Base-by-base conservation (phyloP, 306 rosid species). In the Potentilla sterilis region DNA sequence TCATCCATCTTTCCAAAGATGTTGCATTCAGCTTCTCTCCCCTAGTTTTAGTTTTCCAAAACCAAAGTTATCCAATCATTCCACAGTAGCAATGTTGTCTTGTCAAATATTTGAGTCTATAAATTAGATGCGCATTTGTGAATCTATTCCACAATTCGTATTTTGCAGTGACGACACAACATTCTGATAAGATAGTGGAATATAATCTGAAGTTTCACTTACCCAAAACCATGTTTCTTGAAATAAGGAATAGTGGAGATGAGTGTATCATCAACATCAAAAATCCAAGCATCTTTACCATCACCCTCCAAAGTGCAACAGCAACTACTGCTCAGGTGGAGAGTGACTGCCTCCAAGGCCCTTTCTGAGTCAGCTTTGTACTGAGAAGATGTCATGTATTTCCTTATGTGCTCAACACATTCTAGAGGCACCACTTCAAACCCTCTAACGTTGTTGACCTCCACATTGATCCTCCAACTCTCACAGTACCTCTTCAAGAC, bases 381-480 rank as follows among this genome's bases (percentile, higher is more conserved):
- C 66, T 86, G 88, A 2, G 86, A 79, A 16, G 88, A 87, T 7
- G 82, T 82, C 89, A 86, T 86, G 79, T 88, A 84, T 32, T 88
- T 86, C 81, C 76, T 78, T 65, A 90, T 81, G 67, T 80, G 58
- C 37, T 46, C 65, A 24, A 88, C 93, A 67, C 96, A 87, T 79
- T 90, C 90, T 78, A 88, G 86, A 32, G 90, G 91, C 74, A 88
- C 94, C 48, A 84, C 85, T 21, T 70, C 86, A 74, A 89, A 85
- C 0, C 67, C 83, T 61, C 82, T 87, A 9, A 87, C 72, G 83
- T 82, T 87, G 85, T 87, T 82, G 40, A 89, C 52, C 49, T 89
- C 88, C 9, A 86, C 90, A 79, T 88, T 88, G 19, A 87, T 75
- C 76, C 89, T 91, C 93, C 93, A 88, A 87, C 91, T 91, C 83